Base-by-base conservation (phyloP, 805 yeast genomes). In the Cyberlindnera galapagoensis region DNA sequence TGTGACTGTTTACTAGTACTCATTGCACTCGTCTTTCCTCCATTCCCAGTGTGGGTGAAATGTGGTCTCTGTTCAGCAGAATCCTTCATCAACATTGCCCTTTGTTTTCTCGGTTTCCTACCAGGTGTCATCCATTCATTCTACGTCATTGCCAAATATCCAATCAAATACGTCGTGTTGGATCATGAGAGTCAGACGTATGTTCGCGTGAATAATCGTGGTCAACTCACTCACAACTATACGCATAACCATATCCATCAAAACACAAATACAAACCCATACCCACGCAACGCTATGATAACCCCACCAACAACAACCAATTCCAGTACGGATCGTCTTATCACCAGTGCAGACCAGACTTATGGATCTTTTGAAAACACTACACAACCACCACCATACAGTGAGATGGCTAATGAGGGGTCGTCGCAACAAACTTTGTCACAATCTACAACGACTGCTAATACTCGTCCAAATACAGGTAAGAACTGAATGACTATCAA, bases 81-180 rank as follows among this genome's bases (percentile, higher is more conserved):
- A 50, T 63, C 66, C 28, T 54, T 76, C 35, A 79, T 85, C 49
- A 84, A 83, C 56, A 63, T 84, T 28, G 74, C 80, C 6, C 66
- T 84, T 19, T 80, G 86, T 55, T 49, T 73, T 35, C 63, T 84
- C 26, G 92, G 94, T 2, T 77, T 67, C 52, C 50, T 84, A 34
- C 94, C 94, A 1, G 94, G 92, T 9, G 67, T 83, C 22, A 56
- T 84, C 39, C 94, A 84, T 49, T 62, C 80, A 24, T 78, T 84
- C 73, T 84, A 82, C 56, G 79, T 84, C 47, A 82, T 84, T 35
- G 74, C 85, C 34, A 65, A 72, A 46, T 80, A 80, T 51, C 94
- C 94, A 8, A 50, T 56, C 16, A 59, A 57, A 17, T 54, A 51
- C 24, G 42, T 45, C 14, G 39, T 48, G 12, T 24, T 44, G n/a